Percentiles rank a stretch among this genome's conserved stretches.
Conservation (phyloP, 306 rosid species). For the Hippophae tibetana region DNA sequence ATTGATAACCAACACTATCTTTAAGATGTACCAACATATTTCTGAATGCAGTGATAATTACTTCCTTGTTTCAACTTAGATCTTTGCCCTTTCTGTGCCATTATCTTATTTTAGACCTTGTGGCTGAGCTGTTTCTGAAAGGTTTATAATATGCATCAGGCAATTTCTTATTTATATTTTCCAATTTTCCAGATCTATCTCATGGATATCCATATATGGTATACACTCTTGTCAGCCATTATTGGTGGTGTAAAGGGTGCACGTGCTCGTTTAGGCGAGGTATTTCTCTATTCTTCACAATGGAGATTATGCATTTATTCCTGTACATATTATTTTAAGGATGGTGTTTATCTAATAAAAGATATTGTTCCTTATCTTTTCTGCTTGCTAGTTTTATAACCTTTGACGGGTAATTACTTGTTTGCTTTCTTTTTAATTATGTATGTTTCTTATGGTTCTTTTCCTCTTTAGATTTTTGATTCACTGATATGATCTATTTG, state of each 20-base stretch:
- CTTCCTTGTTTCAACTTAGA: slow-evolving; percentile 4
- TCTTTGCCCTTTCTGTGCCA: slow-evolving; percentile 3
- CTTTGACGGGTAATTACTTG: too few relatives aligned
- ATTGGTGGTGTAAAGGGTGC: slow-evolving; percentile 97
- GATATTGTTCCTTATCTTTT: too few relatives aligned
- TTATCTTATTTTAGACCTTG: slow-evolving; percentile 1
- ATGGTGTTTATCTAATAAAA: too few relatives aligned
- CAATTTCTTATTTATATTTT: slow-evolving; percentile 18
- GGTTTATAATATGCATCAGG: background rate
- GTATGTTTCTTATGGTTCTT: too few relatives aligned
- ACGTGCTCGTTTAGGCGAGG: slow-evolving; percentile 93
- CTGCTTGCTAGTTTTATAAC: too few relatives aligned
- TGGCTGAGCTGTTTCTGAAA: background rate
- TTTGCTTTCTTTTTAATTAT: too few relatives aligned
- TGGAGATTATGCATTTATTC: too few relatives aligned
- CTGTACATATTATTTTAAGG: too few relatives aligned
- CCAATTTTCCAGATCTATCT: slow-evolving; percentile 69
- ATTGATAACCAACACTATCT: too few relatives aligned
- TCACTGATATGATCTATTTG: background rate
- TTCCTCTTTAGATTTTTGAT: background rate
- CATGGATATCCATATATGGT: slow-evolving; percentile 92
- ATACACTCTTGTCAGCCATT: slow-evolving; percentile 82
- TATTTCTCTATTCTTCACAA: slow-evolving; percentile 13
- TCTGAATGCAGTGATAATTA: background rate
- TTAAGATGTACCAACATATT: too few relatives aligned